Evolutionary conservation across 2,329 filamentous ascomycete genomes (phyloP).

Genomic region (Botrytis sinoallii): DNA sequence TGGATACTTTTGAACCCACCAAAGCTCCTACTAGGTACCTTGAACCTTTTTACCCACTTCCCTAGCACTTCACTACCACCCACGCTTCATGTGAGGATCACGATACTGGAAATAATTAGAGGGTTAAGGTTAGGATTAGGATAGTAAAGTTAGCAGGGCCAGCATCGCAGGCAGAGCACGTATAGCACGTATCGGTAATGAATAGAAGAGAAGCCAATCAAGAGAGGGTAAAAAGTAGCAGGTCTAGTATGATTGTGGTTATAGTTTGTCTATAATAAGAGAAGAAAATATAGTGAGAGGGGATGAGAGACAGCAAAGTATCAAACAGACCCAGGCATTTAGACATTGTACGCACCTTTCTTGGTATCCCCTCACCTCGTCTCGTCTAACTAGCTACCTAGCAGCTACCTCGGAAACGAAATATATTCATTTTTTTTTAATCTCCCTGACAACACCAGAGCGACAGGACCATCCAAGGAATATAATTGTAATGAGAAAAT

Average conservation of each 20-base stretch:
- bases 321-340: not conserved
- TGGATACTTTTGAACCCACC: not conserved
- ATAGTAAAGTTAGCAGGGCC: not conserved
- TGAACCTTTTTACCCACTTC: not conserved
- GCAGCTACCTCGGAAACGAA: not conserved
- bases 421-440: not conserved
- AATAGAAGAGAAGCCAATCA: not conserved
- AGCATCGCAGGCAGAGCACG: not conserved
- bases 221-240: not conserved
- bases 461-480: conserved; percentile 17
- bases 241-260: not conserved
- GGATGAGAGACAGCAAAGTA: not conserved
- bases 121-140: not conserved
- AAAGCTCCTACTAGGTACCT: not conserved
- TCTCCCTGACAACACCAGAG: conserved; percentile 21
- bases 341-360: not conserved
- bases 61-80: not conserved
- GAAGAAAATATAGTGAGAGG: not conserved
- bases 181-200: not conserved
- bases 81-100: not conserved
- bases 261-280: not conserved
- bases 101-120: not conserved
- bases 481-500: conserved; percentile 17
- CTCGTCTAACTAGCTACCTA: not conserved
- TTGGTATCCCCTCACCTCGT: not conserved